Evolutionary conservation across 208 protist species (phyloP).

Genomic region (Porcisia deanei): DNA sequence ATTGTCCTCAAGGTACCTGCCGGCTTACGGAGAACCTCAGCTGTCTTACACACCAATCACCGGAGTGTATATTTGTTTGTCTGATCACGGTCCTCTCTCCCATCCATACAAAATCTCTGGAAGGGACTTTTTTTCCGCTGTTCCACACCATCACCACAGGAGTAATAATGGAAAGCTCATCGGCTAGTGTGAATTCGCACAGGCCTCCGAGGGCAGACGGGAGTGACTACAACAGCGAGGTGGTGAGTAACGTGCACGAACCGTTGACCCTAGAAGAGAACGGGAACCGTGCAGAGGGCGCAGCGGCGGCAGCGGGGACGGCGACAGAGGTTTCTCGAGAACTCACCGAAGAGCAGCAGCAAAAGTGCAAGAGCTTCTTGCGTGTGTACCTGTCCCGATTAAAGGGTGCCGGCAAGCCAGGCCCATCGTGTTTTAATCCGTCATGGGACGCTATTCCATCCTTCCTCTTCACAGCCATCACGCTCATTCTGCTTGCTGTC

Average conservation of each 20-base stretch:
- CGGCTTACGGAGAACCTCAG: not conserved
- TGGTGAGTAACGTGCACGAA: not conserved
- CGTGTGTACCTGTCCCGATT: slow-evolving; percentile 46
- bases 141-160: not conserved
- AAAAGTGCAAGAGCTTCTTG: slow-evolving; percentile 11
- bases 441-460: slow-evolving; percentile 44
- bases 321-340: not conserved
- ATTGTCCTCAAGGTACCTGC: not conserved
- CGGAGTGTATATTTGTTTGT: not conserved
- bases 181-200: not conserved
- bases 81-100: not conserved
- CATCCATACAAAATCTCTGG: not conserved
- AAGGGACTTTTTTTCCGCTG: not conserved
- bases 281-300: slow-evolving; percentile 4
- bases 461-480: slow-evolving; percentile 58
- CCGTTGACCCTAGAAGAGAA: not conserved
- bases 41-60: not conserved
- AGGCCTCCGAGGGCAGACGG: not conserved
- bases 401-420: slow-evolving; percentile 40
- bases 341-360: slow-evolving; percentile 25
- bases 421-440: slow-evolving; percentile 34
- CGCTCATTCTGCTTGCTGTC: slow-evolving; percentile 49
- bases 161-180: not conserved
- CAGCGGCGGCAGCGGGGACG: not conserved
- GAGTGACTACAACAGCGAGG: not conserved